These are phyloP conservation scores for Ceratobasidium sp. DNA, from an alignment of 1,284 basidiomycete genomes.

Conservation along the genomic window DNA sequence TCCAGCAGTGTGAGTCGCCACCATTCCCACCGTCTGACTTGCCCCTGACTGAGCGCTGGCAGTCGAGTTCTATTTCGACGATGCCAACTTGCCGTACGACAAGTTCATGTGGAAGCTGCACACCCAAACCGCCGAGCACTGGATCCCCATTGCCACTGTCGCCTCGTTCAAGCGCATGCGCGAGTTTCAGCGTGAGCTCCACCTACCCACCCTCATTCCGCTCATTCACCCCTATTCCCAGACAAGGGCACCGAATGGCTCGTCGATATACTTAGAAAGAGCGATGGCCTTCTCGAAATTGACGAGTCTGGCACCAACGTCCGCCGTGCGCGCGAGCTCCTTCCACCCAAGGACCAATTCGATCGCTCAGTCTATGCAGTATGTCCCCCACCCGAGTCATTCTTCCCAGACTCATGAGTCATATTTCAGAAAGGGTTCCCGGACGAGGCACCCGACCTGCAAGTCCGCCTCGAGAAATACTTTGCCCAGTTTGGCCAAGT, in stretches of 20 bases:
- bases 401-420: slow-evolving; percentile 9
- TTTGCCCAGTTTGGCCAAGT: slow-evolving; percentile 85
- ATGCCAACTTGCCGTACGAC: slow-evolving; percentile 96
- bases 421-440: slow-evolving; percentile 86
- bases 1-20: slow-evolving; percentile 30
- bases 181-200: slow-evolving; percentile 61
- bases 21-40: not conserved
- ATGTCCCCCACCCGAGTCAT: slow-evolving; percentile 54
- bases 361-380: slow-evolving; percentile 87
- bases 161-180: slow-evolving; percentile 97
- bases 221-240: slow-evolving; percentile 46
- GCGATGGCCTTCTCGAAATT: slow-evolving; percentile 77
- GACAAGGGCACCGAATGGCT: slow-evolving; percentile 73
- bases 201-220: not conserved
- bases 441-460: slow-evolving; percentile 75
- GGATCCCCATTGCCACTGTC: slow-evolving; percentile 90
- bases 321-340: slow-evolving; percentile 75
- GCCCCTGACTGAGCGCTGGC: slow-evolving; percentile 14
- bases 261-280: slow-evolving; percentile 68
- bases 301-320: slow-evolving; percentile 79
- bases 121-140: slow-evolving; percentile 79
- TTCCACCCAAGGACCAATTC: slow-evolving; percentile 78
- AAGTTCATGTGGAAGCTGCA: slow-evolving; percentile 97
- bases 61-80: slow-evolving; percentile 99
- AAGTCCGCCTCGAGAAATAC: slow-evolving; percentile 83